Evolutionary conservation across 2,329 filamentous ascomycete genomes (phyloP).

Genomic region (Diaporthe caulivora): DNA sequence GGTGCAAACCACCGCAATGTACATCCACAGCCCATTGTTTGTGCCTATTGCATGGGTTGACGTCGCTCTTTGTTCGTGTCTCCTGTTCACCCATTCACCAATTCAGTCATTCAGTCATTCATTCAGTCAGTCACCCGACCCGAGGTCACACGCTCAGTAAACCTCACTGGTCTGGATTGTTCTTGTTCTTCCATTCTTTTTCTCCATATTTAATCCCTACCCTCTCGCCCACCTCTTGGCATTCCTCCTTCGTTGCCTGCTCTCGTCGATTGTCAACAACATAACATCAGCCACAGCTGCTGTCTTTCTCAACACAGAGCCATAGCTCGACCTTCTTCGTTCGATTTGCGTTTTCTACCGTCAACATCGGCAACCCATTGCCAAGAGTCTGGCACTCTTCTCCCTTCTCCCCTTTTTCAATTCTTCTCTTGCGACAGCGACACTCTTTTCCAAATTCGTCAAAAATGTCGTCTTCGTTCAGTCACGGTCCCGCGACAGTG

Average conservation of each 20-base stretch:
- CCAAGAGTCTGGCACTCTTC: conserved; percentile 26
- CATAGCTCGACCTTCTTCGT: background rate
- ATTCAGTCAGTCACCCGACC: background rate
- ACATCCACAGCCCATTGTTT: conserved; percentile 15
- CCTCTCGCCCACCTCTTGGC: conserved; percentile 16
- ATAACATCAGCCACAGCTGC: conserved; percentile 23
- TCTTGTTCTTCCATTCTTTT: background rate
- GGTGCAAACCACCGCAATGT: conserved; percentile 17
- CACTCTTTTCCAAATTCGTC: conserved; percentile 24
- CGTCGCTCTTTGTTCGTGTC: background rate
- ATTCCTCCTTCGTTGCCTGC: background rate
- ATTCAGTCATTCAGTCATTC: background rate
- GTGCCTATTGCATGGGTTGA: conserved; percentile 1
- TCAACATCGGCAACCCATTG: conserved; percentile 1
- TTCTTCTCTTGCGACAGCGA: conserved; percentile 6
- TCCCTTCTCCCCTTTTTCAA: background rate
- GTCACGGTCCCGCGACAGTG: background rate
- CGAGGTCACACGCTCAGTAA: no score
- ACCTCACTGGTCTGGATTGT: conserved; percentile 6
- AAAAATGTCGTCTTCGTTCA: conserved; percentile 2
- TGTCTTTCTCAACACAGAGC: background rate
- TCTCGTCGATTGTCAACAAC: conserved; percentile 15
- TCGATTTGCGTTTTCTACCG: conserved; percentile 2
- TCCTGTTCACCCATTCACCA: background rate
- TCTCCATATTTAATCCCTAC: conserved; percentile 20